Base-by-base conservation (phyloP, 1,284 basidiomycete genomes). In the Chondrostereum purpureum region DNA sequence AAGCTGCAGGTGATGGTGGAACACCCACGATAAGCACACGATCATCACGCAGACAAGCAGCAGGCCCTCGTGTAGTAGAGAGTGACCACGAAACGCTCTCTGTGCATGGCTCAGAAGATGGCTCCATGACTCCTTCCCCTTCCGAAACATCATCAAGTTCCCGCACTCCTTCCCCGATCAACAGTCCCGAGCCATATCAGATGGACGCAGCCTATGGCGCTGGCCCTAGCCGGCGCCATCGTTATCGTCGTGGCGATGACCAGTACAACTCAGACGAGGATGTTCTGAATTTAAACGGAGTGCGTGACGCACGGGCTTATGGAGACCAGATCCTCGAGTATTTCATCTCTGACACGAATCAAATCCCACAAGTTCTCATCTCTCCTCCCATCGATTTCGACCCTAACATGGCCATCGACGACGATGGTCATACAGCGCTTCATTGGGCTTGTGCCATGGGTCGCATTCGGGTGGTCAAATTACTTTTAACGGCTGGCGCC, bases 381-480 rank as follows among this genome's bases (percentile, higher is more conserved):
- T 79, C 78, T 39, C 96, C 95, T 3, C 94, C 96, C 2, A 62
- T 78, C 36, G 91, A 97, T 67, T 96, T 97, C 64, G 92, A 99
- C 62, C 84, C 96, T 5, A 94, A 99, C 60, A 90, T 94, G 72
- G 83, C 87, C 40, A 99, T 99, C 53, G 96, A 99, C 66, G 96
- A 99, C 55, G 96, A 99, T 60, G 93, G 93, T 0, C 96, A 99
- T 64, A 97, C 95, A 0, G 85, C 96, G 16, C 68, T 99, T 14
- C 96, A 99, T 61, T 99, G 96, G 96, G 96, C 95, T 2, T 96
- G 92, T 56, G 96, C 96, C 8, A 99, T 99, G 95, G 96, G 96
- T 22, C 87, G 96, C 42, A 87, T 97, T 47, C 85, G 95, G 35
- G 90, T 99, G 52, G 92, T 99, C 56, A 99, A 98, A 64, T 75